Evolutionary conservation across 202 grass and related monocot species (phyloP), one percentile per base, ranked within the genome.

Genomic region (Elaeis oleifera): DNA sequence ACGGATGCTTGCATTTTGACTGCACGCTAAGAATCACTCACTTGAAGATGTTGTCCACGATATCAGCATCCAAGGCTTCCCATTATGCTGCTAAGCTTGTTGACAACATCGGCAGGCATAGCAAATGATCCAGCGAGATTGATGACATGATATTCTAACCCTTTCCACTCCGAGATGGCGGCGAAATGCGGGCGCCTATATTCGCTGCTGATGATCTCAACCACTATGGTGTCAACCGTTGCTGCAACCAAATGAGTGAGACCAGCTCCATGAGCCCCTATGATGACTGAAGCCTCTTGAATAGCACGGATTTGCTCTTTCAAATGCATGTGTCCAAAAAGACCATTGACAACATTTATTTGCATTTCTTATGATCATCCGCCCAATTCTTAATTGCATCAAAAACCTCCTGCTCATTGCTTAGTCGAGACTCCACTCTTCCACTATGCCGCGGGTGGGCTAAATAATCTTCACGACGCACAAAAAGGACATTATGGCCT

Each of bases 221-320:
- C 82, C 70, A 99, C 94, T 69, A 75, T 80, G 31, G 94, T 84
- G 59, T 71, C 88, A 11, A 59, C 62, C 25, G 56, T 83, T 6
- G 88, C 85, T 17, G 82, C 90, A 69, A 92, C 88, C 63, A 99
- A 60, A 65, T 92, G 88, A 23, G 94, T 99, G 61, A 99, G 70
- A 27, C 94, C 94, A 54, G 94, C 94, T 4, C 94, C 94, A 68
- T 99, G 94, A 62, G 94, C 94, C 25, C 94, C 88, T 80, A 99
- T 70, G 25, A 99, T 78, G 5, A 99, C 81, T 4, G 84, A 85
- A 70, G 94, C 88, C 67, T 99, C 84, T 53, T 69, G 74, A 73
- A 92, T 84, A 25, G 84, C 88, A 53, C 31, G 74, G 18, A 99
- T 83, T 56, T 99, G 94, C 66, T 99, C 85, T 72, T 84, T 86